Base-by-base conservation (phyloP, 306 rosid genomes). In the Trifolium pratense region DNA sequence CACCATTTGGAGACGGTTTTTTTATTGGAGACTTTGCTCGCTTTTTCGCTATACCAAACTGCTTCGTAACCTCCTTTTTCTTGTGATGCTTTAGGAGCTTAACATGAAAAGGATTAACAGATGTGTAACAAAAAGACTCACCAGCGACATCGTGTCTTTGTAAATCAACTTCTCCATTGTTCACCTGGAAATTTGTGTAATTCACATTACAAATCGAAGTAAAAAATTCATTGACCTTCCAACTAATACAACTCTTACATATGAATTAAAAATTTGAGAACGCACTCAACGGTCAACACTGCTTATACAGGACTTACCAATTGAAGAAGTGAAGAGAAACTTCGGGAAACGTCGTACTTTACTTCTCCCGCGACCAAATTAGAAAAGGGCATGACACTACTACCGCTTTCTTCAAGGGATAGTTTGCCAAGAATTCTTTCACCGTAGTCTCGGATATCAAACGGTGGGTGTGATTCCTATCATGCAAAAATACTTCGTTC, bases 311-410 rank as follows among this genome's bases (percentile, higher is more conserved):
- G 55, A 78, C 55, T 42, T 90, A 94, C 97, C 97, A 94, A 74
- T 79, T 94, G 99, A 76, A 94, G 91, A 40, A 94, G 89, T 10
- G 99, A 91, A 71, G 96, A 85, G 80, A 94, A 94, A 80, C 91
- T 94, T 80, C 99, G 86, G 53, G 97, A 90, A 15, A 94, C 95
- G 23, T 82, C 86, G 32, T 83, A 91, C 79, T 86, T 91, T 29
- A 77, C 89, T 68, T 87, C 96, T 32, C 92, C 96, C 59, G 58
- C 42, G 20, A 94, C 96, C 73, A 94, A 83, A 65, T 88, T 87
- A 71, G 91, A 77, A 60, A 91, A 94, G 36, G 96, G 66, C 58
- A 86, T 39, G 70, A 78, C 81, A 55, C 70, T 7, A 36, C 65
- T 57, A 74, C 57, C 58, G 67, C 88, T 84, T 29, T 83, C 84